Percentiles rank a stretch among this genome's conserved stretches.
Evolutionary conservation across 805 yeast species (phyloP).

Genomic region (Suhomyces faveliae): DNA sequence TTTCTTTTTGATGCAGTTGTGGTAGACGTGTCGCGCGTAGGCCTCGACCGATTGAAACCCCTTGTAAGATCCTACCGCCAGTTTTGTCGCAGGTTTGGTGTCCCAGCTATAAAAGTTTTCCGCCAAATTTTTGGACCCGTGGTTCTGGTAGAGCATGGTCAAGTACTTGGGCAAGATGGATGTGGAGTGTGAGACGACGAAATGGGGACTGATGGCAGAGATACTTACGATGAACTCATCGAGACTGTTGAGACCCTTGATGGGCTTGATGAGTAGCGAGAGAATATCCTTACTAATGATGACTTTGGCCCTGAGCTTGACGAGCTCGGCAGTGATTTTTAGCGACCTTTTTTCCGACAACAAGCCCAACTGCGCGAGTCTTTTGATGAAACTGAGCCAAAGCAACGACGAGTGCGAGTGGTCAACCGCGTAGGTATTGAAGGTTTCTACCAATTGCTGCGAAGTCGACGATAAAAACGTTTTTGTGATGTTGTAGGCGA

Average conservation of each 20-base stretch:
- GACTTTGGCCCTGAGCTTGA: conserved; percentile 17
- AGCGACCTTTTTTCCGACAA: conserved; percentile 28
- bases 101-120: conserved; percentile 17
- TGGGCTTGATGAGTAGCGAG: conserved; percentile 28
- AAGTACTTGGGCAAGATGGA: conserved; percentile 31
- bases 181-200: conserved; percentile 16
- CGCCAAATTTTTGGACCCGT: conserved; percentile 5
- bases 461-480: conserved; percentile 31
- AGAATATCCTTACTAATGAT: conserved; percentile 35
- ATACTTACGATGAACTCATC: conserved; percentile 19
- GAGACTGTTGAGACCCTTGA: conserved; percentile 22
- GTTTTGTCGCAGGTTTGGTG: not conserved
- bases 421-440: conserved; percentile 27
- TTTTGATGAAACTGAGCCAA: conserved; percentile 38
- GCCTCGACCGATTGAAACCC: conserved; percentile 12
- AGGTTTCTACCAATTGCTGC: conserved; percentile 34
- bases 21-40: conserved; percentile 31
- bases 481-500: conserved; percentile 23
- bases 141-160: conserved; percentile 20
- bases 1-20: conserved; percentile 19
- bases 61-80: conserved; percentile 4
- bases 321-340: conserved; percentile 25
- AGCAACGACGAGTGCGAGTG: conserved; percentile 25
- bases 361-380: conserved; percentile 31
- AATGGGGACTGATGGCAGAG: conserved; percentile 6